phyloP scores from a whole-genome alignment of 306 rosid genomes.

The Cucurbita moschata region DNA sequence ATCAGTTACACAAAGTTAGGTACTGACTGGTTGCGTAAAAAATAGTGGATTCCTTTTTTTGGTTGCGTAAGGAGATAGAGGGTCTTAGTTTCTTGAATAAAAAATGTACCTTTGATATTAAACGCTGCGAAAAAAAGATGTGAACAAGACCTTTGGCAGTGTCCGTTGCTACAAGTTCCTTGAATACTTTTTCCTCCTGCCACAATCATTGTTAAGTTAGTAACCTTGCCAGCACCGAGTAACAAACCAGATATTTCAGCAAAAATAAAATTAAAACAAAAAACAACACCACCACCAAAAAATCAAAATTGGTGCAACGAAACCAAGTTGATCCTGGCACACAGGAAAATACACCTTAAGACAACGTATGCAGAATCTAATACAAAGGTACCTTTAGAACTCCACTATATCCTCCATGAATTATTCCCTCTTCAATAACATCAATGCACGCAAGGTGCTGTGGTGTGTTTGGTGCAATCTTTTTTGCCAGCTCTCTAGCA shows the following conservation, averaged over 20 bases:
- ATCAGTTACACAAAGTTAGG: neutral
- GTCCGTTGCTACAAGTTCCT: constrained; percentile 48
- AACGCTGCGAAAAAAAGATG: constrained; percentile 76
- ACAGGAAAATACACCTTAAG: constrained; percentile 3
- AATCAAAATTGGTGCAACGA: neutral
- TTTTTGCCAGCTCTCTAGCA: constrained; percentile 59
- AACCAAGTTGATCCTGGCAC: constrained; percentile 1
- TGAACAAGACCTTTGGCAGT: constrained; percentile 79
- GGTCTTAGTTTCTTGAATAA: constrained; percentile 13
- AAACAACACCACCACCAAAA: neutral
- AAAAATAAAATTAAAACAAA: neutral
- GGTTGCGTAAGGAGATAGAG: neutral
- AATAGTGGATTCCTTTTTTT: neutral
- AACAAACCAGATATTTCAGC: constrained; percentile 9
- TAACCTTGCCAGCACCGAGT: neutral
- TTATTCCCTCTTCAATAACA: constrained; percentile 71
- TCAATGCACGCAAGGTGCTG: constrained; percentile 85
- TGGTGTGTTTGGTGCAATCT: constrained; percentile 75
- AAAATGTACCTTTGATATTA: constrained; percentile 60
- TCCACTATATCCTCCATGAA: constrained; percentile 96
- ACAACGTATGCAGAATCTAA: neutral
- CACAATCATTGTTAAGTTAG: constrained; percentile 9
- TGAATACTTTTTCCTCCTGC: constrained; percentile 80
- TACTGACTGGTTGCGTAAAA: no score
- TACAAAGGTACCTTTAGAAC: constrained; percentile 47